A percentile compares a stretch with the other conserved stretches of the same genome.
Conservation (phyloP, 2,329 filamentous ascomycete species). For the Ilyonectria sp. region DNA sequence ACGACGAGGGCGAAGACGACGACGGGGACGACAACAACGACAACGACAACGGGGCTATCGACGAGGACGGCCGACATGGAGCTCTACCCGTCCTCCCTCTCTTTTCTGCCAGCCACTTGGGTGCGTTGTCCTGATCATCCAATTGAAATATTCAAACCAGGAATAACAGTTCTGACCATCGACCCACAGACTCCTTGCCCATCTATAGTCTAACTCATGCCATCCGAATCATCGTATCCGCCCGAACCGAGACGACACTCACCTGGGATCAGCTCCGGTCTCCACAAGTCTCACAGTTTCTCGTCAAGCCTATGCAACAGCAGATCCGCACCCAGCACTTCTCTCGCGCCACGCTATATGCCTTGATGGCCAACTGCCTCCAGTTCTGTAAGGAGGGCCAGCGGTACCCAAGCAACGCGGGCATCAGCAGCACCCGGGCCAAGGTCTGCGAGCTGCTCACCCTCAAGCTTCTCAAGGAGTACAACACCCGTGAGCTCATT, state of each 20-base stretch:
- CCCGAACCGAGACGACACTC: constrained; percentile 91
- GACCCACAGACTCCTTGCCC: constrained; percentile 80
- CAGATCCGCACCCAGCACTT: constrained; percentile 88
- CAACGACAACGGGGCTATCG: constrained; percentile 56
- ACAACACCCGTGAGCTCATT: constrained; percentile 89
- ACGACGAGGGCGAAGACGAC: constrained; percentile 63
- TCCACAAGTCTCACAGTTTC: constrained; percentile 95
- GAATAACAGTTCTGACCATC: constrained; percentile 23
- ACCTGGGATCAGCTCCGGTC: constrained; percentile 96
- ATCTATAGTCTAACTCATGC: constrained; percentile 93
- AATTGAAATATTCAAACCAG: constrained; percentile 6
- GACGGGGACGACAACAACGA: constrained; percentile 60
- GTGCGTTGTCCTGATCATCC: constrained; percentile 59
- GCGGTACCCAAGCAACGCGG: constrained; percentile 85
- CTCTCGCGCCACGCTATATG: constrained; percentile 88
- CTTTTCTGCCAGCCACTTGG: constrained; percentile 84
- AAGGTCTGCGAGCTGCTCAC: constrained; percentile 92
- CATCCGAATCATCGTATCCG: constrained; percentile 86
- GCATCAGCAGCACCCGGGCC: constrained; percentile 86
- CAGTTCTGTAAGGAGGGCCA: constrained; percentile 93
- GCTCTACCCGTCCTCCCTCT: constrained; percentile 74
- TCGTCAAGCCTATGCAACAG: constrained; percentile 95
- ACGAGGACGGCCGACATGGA: constrained; percentile 48
- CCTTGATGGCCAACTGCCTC: constrained; percentile 92
- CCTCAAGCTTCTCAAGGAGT: constrained; percentile 91